These are phyloP conservation scores for Rhizopus stolonifer DNA, from an alignment of 371 early-diverging fungal genomes.

Conservation along the genomic window DNA sequence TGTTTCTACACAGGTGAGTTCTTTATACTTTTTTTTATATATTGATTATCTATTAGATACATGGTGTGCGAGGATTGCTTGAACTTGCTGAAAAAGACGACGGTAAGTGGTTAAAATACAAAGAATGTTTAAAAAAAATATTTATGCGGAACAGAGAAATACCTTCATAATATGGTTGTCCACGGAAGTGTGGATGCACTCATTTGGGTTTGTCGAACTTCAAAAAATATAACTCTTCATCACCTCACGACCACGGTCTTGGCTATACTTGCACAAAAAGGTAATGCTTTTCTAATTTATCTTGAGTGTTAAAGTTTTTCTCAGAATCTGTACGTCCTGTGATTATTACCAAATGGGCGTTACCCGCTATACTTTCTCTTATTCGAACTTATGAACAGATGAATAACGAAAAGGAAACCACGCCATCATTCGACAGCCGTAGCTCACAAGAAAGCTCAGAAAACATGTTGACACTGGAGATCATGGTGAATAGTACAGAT, in stretches of 20 bases:
- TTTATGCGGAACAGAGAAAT: slow-evolving; percentile 40
- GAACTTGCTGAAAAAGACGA: slow-evolving; percentile 59
- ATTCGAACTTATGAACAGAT: slow-evolving; percentile 28
- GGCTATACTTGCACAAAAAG: slow-evolving; percentile 49
- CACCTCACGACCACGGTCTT: slow-evolving; percentile 54
- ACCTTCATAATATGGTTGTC: slow-evolving; percentile 50
- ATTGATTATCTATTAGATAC: slow-evolving; percentile 40
- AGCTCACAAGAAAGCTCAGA: slow-evolving; percentile 3
- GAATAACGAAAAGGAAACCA: slow-evolving; percentile 2
- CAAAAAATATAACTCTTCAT: slow-evolving; percentile 48
- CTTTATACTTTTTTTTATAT: not conserved
- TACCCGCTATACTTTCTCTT: slow-evolving; percentile 42
- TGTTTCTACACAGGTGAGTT: slow-evolving; percentile 54
- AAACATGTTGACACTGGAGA: slow-evolving; percentile 29
- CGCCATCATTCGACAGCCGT: not conserved
- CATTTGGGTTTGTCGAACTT: slow-evolving; percentile 55
- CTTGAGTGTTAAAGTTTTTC: not conserved
- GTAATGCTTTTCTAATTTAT: slow-evolving; percentile 18
- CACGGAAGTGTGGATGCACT: slow-evolving; percentile 65
- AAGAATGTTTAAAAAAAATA: not conserved
- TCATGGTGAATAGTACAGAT: slow-evolving; percentile 45
- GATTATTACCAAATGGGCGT: slow-evolving; percentile 53
- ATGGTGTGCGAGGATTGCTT: slow-evolving; percentile 63
- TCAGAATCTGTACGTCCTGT: slow-evolving; percentile 50
- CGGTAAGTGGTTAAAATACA: slow-evolving; percentile 26